Evolutionary conservation across 768 basidiomycete genomes (phyloP).

Genomic region (Psilocybe azurescens): DNA sequence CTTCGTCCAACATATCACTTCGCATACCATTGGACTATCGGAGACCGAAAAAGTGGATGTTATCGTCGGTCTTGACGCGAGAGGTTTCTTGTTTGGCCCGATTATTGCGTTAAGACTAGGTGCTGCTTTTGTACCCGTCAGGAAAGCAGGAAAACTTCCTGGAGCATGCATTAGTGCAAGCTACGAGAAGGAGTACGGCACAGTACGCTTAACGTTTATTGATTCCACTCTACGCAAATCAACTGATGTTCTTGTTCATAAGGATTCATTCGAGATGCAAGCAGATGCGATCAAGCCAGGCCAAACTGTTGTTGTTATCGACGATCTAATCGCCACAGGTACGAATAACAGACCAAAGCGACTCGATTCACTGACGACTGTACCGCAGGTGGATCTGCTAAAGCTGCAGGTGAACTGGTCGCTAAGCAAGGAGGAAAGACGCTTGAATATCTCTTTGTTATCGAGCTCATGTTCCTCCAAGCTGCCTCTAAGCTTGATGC

Average conservation of each 20-base stretch:
- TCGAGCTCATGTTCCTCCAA: slow-evolving; percentile 80
- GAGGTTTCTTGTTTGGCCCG: slow-evolving; percentile 95
- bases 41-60: slow-evolving; percentile 81
- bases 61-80: slow-evolving; percentile 93
- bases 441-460: slow-evolving; percentile 93
- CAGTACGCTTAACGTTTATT: slow-evolving; percentile 48
- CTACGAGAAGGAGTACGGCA: slow-evolving; percentile 94
- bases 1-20: slow-evolving; percentile 83
- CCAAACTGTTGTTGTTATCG: slow-evolving; percentile 85
- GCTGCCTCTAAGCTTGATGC: slow-evolving; percentile 82
- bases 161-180: slow-evolving; percentile 75
- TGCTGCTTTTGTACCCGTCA: slow-evolving; percentile 94
- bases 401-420: slow-evolving; percentile 90
- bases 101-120: slow-evolving; percentile 89
- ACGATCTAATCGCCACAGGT: slow-evolving; percentile 98
- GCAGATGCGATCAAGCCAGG: slow-evolving; percentile 81
- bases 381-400: slow-evolving; percentile 84
- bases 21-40: slow-evolving; percentile 68
- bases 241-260: neutral
- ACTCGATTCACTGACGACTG: slow-evolving; percentile 2
- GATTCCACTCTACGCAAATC: neutral
- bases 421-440: slow-evolving; percentile 82
- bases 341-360: slow-evolving; percentile 20
- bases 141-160: slow-evolving; percentile 95
- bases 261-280: slow-evolving; percentile 99